Conservation (phyloP, 768 basidiomycete species). For the Heimioporus sp. region DNA sequence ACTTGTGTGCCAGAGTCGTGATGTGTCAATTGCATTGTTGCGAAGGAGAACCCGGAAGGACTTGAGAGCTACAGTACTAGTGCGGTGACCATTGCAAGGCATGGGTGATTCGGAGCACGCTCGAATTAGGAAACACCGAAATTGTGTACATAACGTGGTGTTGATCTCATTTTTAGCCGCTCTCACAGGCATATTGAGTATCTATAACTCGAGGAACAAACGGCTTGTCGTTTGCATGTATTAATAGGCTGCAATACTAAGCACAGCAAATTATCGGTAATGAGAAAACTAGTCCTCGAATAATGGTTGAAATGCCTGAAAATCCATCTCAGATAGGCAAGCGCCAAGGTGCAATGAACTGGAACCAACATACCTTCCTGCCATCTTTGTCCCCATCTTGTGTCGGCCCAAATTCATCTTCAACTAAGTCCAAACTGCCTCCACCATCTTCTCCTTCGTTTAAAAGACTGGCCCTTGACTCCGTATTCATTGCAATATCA, state of each 20-base stretch:
- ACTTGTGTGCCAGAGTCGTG: constrained; percentile 5
- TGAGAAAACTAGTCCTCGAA: constrained; percentile 28
- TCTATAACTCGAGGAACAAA: too few relatives aligned
- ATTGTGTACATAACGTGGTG: background rate
- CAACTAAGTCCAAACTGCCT: constrained; percentile 31
- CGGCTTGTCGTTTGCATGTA: too few relatives aligned
- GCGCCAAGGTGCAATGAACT: background rate
- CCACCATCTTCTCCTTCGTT: constrained; percentile 8
- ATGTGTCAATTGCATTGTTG: background rate
- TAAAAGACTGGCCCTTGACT: background rate
- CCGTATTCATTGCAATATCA: constrained; percentile 9
- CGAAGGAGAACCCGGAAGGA: constrained; percentile 9
- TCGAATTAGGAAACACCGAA: background rate
- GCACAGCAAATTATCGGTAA: background rate
- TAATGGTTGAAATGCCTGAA: constrained; percentile 30
- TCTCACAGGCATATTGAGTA: too few relatives aligned
- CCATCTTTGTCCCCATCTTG: constrained; percentile 23
- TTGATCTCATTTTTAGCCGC: too few relatives aligned
- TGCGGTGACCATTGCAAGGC: constrained; percentile 14
- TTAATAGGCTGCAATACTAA: too few relatives aligned
- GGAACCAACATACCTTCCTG: constrained; percentile 21
- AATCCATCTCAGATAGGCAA: background rate
- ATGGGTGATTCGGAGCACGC: constrained; percentile 6
- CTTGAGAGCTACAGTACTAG: constrained; percentile 6
- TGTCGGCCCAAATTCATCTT: constrained; percentile 34